Evolutionary conservation across 495 filamentous ascomycete genomes (phyloP).

Genomic region (Arthonia radiata): DNA sequence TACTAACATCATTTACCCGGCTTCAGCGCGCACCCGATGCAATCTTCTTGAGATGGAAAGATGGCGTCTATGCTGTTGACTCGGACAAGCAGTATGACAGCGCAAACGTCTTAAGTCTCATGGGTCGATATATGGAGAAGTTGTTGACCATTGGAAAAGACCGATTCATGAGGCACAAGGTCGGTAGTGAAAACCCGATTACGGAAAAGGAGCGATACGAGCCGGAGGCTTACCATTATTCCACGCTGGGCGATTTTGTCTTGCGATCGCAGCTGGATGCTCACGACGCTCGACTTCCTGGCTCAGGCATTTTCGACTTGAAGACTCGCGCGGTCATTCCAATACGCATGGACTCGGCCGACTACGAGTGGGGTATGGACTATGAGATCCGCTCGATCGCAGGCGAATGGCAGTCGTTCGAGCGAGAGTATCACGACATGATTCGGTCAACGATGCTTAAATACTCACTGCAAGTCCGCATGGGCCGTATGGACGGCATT

Average conservation of each 20-base stretch:
- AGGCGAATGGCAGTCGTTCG: slow-evolving; percentile 70
- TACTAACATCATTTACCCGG: slow-evolving; percentile 38
- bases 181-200: slow-evolving; percentile 35
- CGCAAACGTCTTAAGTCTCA: slow-evolving; percentile 63
- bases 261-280: slow-evolving; percentile 95
- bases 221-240: slow-evolving; percentile 67
- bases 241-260: slow-evolving; percentile 67
- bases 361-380: slow-evolving; percentile 49
- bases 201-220: slow-evolving; percentile 37
- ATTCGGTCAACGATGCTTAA: slow-evolving; percentile 85
- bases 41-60: slow-evolving; percentile 62
- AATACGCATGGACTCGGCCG: slow-evolving; percentile 58
- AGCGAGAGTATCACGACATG: slow-evolving; percentile 94
- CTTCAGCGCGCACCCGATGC: slow-evolving; percentile 47
- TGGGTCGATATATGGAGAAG: slow-evolving; percentile 93
- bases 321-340: slow-evolving; percentile 84
- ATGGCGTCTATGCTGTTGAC: slow-evolving; percentile 86
- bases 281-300: slow-evolving; percentile 62
- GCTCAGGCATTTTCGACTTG: slow-evolving; percentile 86
- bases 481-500: slow-evolving; percentile 96
- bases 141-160: slow-evolving; percentile 60
- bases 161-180: slow-evolving; percentile 69
- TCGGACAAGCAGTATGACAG: slow-evolving; percentile 81
- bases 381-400: slow-evolving; percentile 61
- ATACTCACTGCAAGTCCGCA: slow-evolving; percentile 84